Conservation (phyloP, 768 basidiomycete genomes). For the Myochromella boudieri region DNA sequence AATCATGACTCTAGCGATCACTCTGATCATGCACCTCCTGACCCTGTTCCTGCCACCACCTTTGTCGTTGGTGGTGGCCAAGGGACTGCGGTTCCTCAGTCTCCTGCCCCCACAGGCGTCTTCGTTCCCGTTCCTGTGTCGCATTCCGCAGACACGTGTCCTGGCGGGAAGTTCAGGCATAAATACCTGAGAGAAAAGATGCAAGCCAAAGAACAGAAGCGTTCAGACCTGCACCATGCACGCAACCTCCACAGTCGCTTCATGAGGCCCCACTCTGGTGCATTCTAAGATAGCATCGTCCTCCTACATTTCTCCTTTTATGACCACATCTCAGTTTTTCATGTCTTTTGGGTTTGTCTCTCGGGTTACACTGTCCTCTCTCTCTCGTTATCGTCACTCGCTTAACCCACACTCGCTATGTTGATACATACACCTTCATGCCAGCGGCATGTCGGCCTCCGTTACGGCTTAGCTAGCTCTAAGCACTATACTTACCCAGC, state of each 20-base stretch:
- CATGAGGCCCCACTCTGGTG: constrained; percentile 10
- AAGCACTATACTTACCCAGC: constrained; percentile 7
- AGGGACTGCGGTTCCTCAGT: not conserved
- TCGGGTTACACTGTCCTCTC: not conserved
- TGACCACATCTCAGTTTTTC: not conserved
- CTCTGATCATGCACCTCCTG: not conserved
- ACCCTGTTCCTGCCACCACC: constrained; percentile 1
- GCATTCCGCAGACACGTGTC: constrained; percentile 4
- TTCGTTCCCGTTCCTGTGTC: not conserved
- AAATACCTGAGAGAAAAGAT: constrained; percentile 12
- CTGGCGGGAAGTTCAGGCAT: constrained; percentile 18
- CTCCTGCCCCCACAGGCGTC: constrained; percentile 3
- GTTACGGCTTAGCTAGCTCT: constrained; percentile 7
- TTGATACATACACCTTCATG: constrained; percentile 8
- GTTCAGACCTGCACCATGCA: constrained; percentile 10
- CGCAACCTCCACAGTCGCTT: constrained; percentile 15
- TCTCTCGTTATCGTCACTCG: not conserved
- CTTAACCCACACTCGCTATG: constrained; percentile 4
- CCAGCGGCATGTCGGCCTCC: constrained; percentile 7
- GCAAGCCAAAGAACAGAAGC: constrained; percentile 9
- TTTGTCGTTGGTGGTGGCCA: not conserved
- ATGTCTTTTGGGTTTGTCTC: not conserved
- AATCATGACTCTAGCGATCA: not conserved
- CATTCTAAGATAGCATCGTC: constrained; percentile 1
- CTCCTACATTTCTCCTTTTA: not conserved